These are phyloP conservation scores for Hypoxylon subgilvum DNA, from an alignment of 495 filamentous ascomycete genomes.

Conservation along the genomic window DNA sequence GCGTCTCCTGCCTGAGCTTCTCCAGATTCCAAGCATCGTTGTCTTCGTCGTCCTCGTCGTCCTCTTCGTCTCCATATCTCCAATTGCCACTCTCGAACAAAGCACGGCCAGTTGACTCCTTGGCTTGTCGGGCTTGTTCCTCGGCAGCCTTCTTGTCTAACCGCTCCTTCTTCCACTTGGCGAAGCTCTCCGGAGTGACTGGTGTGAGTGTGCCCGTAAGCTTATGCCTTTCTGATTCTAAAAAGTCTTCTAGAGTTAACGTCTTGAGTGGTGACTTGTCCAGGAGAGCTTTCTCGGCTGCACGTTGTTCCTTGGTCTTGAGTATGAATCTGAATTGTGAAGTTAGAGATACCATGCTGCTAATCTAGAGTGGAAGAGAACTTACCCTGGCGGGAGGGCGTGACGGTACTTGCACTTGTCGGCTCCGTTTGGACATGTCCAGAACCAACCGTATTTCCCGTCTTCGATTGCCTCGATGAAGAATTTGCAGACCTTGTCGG, in stretches of 20 bases:
- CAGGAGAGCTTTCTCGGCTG: slow-evolving; percentile 94
- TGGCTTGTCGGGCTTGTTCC: slow-evolving; percentile 81
- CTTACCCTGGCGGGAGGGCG: slow-evolving; percentile 88
- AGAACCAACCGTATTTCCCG: slow-evolving; percentile 99
- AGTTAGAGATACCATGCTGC: slow-evolving; percentile 36
- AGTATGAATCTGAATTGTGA: slow-evolving; percentile 74
- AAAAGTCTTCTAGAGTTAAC: slow-evolving; percentile 94
- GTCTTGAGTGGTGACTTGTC: slow-evolving; percentile 96
- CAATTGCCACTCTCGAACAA: slow-evolving; percentile 97
- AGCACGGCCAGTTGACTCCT: slow-evolving; percentile 92
- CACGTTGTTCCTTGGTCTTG: slow-evolving; percentile 96
- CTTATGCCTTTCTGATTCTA: slow-evolving; percentile 93
- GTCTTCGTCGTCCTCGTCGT: slow-evolving; percentile 63
- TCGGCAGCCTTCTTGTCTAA: slow-evolving; percentile 95
- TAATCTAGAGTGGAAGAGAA: slow-evolving; percentile 9
- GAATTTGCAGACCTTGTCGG: slow-evolving; percentile 98
- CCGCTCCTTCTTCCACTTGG: slow-evolving; percentile 92
- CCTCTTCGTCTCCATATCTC: slow-evolving; percentile 70
- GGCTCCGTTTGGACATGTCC: slow-evolving; percentile 94
- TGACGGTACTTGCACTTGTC: slow-evolving; percentile 99
- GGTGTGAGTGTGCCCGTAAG: slow-evolving; percentile 89
- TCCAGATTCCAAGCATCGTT: slow-evolving; percentile 79
- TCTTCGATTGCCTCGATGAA: slow-evolving; percentile 99
- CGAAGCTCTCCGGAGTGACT: slow-evolving; percentile 89
- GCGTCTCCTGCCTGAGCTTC: slow-evolving; percentile 73